These are phyloP conservation scores for Spirogloea muscicola DNA, from an alignment of 139 green algal species.

Conservation along the genomic window DNA sequence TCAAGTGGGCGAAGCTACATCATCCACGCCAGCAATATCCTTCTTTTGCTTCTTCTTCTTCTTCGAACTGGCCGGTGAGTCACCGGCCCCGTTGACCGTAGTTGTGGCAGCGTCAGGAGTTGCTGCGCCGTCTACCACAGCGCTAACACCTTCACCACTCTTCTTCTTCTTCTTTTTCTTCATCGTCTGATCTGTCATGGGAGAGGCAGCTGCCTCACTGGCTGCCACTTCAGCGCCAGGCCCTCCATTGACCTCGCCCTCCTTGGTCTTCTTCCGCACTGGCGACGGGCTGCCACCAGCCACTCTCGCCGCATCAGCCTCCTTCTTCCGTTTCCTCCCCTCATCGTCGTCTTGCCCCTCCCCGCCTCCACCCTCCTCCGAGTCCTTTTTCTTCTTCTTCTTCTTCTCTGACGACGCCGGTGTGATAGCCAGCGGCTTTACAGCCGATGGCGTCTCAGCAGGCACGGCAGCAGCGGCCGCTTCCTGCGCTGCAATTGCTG, in stretches of 20 bases:
- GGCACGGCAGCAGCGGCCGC: background rate
- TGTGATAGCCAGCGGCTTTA: background rate
- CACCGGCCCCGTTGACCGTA: background rate
- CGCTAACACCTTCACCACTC: constrained; percentile 3
- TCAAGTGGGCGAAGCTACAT: no score
- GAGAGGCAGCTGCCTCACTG: no score
- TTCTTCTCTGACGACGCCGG: constrained; percentile 21
- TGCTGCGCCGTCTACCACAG: background rate
- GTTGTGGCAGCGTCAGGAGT: background rate
- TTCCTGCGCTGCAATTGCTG: constrained; percentile 31
- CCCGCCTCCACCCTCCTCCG: constrained; percentile 12
- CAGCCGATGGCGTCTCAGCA: background rate
- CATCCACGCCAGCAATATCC: background rate
- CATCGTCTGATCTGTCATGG: constrained; percentile 49
- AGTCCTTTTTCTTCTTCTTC: constrained; percentile 18
- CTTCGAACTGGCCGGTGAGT: constrained; percentile 25
- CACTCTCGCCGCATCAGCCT: background rate
- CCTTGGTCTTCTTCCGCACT: constrained; percentile 52
- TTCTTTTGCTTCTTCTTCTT: constrained; percentile 8
- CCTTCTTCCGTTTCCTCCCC: constrained; percentile 12
- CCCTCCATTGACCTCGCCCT: constrained; percentile 46
- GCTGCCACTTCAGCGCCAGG: background rate
- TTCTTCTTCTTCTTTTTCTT: constrained; percentile 57
- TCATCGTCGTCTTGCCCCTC: constrained; percentile 39
- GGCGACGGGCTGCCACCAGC: constrained; percentile 8